Conservation (phyloP, 345 rosid genomes). For the Brassica cretica region DNA sequence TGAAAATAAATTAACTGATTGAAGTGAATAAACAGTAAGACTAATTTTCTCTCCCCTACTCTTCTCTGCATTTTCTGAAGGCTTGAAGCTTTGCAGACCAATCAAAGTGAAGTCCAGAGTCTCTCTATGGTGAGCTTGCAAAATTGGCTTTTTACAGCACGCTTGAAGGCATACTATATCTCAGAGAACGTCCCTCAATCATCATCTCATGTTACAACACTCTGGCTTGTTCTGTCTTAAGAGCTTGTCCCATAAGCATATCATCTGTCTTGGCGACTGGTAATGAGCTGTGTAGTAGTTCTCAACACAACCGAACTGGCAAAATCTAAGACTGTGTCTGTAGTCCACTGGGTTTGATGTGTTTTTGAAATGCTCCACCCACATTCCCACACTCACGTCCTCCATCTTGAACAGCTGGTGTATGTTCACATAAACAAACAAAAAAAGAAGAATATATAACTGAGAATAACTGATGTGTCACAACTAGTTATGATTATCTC, state of each 20-base stretch:
- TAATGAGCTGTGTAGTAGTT: conserved; percentile 90
- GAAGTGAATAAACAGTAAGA: conserved; percentile 17
- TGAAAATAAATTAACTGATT: conserved; percentile 10
- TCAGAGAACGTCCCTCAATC: conserved; percentile 26
- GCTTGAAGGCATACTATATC: conserved; percentile 26
- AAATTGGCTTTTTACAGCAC: conserved; percentile 22
- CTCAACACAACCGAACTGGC: conserved; percentile 89
- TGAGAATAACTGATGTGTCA: background rate
- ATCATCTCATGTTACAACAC: conserved; percentile 87
- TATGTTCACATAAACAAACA: conserved; percentile 9
- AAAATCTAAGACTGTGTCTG: conserved; percentile 78
- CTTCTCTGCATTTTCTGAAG: conserved; percentile 6
- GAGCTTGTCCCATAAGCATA: conserved; percentile 83
- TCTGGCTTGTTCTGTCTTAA: conserved; percentile 52
- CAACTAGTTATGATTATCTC: background rate
- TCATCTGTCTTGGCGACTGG: conserved; percentile 95
- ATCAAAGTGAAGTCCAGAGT: background rate
- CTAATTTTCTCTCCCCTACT: background rate
- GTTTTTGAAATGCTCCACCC: conserved; percentile 90
- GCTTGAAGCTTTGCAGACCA: conserved; percentile 23
- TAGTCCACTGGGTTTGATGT: conserved; percentile 69
- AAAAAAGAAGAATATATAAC: background rate
- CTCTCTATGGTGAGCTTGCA: conserved; percentile 26
- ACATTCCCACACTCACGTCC: conserved; percentile 98
- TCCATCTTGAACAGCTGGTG: conserved; percentile 97